Base-by-base conservation (phyloP, 345 rosid species). In the Excoecaria agallocha region DNA sequence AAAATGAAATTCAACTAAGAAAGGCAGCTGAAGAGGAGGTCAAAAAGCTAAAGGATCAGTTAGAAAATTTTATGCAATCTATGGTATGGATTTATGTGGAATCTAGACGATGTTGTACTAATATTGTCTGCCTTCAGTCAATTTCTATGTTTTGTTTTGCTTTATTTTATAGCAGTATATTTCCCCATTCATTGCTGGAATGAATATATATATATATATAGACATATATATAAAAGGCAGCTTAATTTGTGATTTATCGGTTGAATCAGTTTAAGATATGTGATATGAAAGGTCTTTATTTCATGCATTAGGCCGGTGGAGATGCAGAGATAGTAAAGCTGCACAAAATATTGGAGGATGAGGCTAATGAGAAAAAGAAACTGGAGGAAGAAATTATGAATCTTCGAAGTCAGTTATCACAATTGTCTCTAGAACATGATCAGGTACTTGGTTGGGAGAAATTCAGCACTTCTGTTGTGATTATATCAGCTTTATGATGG, bases 221-320 rank as follows among this genome's bases (percentile, higher is more conserved):
- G 1, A 30, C 2, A 30, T 30, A 30, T 30, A 30, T 30, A 12
- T 39, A 0, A 49, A 62, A 51, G 12, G 22, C 5, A 41, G 30
- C 13, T 30, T 30, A 30, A 30, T 30, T 30, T 30, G 30, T 30
- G 30, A 30, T 30, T 30, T 30, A 30, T 30, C 1, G 7, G 24
- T 0, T 39, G 55, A 52, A 7, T 5, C 6, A 43, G 37, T 10
- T 67, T 39, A 3, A 16, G 22, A 64, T 43, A 60, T 57, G 46
- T 73, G 22, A 64, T 22, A 20, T 48, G 54, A 11, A 62, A 59
- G 48, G 55, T 56, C 19, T 58, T 30, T 15, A 48, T 74, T 61
- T 74, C 65, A 45, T 79, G 62, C 64, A 38, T 71, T 68, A 76
- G 83, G 80, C 37, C 17, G 83, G 83, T 72, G 83, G 80, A 56